Base-by-base conservation (phyloP, 1,284 basidiomycete species). In the Neotropicomus parvogracilis region DNA sequence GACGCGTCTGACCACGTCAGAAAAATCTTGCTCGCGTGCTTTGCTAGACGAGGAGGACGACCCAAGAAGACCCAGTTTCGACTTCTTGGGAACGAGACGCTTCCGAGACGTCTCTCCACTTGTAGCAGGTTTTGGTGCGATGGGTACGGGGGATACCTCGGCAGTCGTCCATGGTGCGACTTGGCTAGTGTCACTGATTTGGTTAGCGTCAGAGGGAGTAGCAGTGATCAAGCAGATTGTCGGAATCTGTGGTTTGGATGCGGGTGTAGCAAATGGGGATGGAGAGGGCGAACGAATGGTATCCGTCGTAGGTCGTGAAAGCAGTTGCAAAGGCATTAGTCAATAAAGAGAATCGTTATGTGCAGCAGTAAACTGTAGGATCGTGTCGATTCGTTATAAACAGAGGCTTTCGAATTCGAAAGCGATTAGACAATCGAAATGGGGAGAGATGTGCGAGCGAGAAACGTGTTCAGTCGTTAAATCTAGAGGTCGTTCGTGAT, bases 51-150 rank as follows among this genome's bases (percentile, higher is more conserved):
- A 51, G 4, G 52, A 62, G 4, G 52, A 62, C 55, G 52, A 70
- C 57, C 67, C 68, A 17, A 85, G 75, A 17, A 86, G 68, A 26
- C 74, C 69, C 2, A 87, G 74, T 57, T 81, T 87, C 5, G 79
- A 82, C 63, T 86, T 87, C 68, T 86, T 88, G 11, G 83, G 85
- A n/a, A 87, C 80, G 53, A 88, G 75, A 14, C 78, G 78, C 50
- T 73, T 79, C 29, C 76, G 74, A 0, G 70, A 62, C 6, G 61
- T 54, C 16, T 61, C 59, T 9, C 63, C 53, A 28, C 62, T 60
- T 19, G 51, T 49, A 24, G 36, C 54, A 54, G 20, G 53, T 56
- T 60, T 62, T 29, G 66, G 66, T 39, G 58, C 70, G 52, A 64
- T 57, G 6, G 69, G 70, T 21, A 62, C 57, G 27, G 68, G 67